Base-by-base conservation (phyloP, 2,329 filamentous ascomycete species). In the Monosporascus ibericus region DNA sequence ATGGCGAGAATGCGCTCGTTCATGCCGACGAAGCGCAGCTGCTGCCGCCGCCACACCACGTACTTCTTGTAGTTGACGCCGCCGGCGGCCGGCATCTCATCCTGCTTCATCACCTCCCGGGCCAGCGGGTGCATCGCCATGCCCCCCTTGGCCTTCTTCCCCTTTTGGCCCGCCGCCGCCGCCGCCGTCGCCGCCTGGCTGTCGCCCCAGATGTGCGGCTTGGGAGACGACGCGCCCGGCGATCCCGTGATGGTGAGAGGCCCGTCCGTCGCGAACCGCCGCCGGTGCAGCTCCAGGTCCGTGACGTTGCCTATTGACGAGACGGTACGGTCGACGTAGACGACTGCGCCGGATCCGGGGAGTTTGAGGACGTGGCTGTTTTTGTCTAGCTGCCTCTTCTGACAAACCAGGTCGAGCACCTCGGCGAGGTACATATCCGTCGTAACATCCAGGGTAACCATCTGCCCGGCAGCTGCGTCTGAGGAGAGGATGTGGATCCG, bases 371-470 rank as follows among this genome's bases (percentile, higher is more conserved):
- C 86, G 65, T 90, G 88, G 52, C 86, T 82, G 18, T 80, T 86
- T 72, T 91, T 90, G 66, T 94, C 90, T 0, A 94, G 75, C 53
- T 88, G 84, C 44, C 90, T 78, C 68, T 88, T 89, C 42, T 85
- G 81, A 67, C 89, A 94, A 2, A 89, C 85, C 58, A 84, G 77
- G 63, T 92, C 88, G 49, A 92, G 82, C 27, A 94, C 83, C 67
- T 94, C 88, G 44, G 87, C 88, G 44, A 94, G 81, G 66, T 92
- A 94, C 30, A 86, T 92, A 60, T 92, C 88, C 0, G 87, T 90
- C 0, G 87, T 92, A 46, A 90, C 88, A 56, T 88, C 84, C 18
- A 92, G 73, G 1, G 84, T 86, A 24, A 90, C 80, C 72, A 85
- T 83, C 63, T 87, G 86, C n/a, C 87, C 86, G 47, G 88, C 82